These are phyloP conservation scores for Fusarium armeniacum DNA, from an alignment of 2,329 filamentous ascomycete genomes.

Conservation along the genomic window DNA sequence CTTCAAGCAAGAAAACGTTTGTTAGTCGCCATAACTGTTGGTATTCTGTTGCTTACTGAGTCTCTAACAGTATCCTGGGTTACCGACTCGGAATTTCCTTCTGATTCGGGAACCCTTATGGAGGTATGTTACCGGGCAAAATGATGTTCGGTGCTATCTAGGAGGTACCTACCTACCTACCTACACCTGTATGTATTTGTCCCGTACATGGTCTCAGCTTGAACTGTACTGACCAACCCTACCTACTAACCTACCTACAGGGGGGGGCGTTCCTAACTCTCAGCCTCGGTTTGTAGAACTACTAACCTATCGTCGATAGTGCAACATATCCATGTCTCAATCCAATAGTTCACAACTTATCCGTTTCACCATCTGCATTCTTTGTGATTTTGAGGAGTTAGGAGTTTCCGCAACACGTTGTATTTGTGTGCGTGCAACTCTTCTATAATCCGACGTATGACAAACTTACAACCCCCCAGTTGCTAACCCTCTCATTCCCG, in stretches of 20 bases:
- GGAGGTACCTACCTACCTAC: no score
- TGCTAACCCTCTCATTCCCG: background rate
- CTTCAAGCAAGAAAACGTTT: background rate
- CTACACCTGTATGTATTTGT: background rate
- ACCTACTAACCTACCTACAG: no score
- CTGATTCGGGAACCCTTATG: background rate
- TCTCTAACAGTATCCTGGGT: background rate
- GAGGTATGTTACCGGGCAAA: background rate
- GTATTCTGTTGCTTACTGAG: background rate
- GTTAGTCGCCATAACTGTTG: background rate
- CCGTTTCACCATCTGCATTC: background rate
- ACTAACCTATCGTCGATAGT: background rate
- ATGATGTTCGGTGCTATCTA: background rate
- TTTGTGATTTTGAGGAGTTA: slow-evolving; percentile 3
- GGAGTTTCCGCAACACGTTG: background rate
- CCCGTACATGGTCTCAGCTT: background rate
- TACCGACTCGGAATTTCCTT: background rate
- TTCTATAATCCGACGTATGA: slow-evolving; percentile 14
- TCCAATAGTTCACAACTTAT: background rate
- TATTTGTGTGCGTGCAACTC: slow-evolving; percentile 15
- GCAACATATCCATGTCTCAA: background rate
- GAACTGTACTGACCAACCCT: background rate
- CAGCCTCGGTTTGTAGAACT: background rate
- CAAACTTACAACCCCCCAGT: background rate
- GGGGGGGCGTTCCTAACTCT: background rate